These are phyloP conservation scores for Parathielavia hyrcaniae DNA, from an alignment of 495 filamentous ascomycete genomes.

Conservation along the genomic window DNA sequence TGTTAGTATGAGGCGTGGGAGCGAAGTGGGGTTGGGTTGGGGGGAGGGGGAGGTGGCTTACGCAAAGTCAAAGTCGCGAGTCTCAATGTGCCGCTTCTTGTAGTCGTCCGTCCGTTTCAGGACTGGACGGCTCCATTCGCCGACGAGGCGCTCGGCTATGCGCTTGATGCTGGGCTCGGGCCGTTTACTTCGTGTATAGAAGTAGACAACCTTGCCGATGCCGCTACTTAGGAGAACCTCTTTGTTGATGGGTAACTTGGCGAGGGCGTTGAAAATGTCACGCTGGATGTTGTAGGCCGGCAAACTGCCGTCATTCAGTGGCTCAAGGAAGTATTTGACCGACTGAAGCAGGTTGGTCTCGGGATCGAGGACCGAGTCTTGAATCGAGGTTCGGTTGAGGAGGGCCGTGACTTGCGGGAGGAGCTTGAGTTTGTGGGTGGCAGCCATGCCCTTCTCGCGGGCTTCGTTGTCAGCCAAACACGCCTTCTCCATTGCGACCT, in stretches of 20 bases:
- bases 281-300: slow-evolving; percentile 97
- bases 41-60: slow-evolving; percentile 29
- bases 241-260: slow-evolving; percentile 77
- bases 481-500: slow-evolving; percentile 84
- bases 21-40: slow-evolving; percentile 31
- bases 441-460: slow-evolving; percentile 68
- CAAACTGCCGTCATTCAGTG: slow-evolving; percentile 82
- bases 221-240: slow-evolving; percentile 83
- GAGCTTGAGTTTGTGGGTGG: slow-evolving; percentile 88
- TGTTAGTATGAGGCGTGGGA: background rate
- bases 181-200: slow-evolving; percentile 91
- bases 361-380: slow-evolving; percentile 76
- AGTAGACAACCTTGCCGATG: slow-evolving; percentile 90
- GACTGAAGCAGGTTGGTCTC: slow-evolving; percentile 92
- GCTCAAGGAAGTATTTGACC: slow-evolving; percentile 95
- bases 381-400: slow-evolving; percentile 80
- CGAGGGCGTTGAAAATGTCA: slow-evolving; percentile 77
- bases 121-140: slow-evolving; percentile 95
- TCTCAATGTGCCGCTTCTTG: slow-evolving; percentile 64
- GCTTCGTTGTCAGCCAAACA: slow-evolving; percentile 78
- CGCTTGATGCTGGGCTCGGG: slow-evolving; percentile 85
- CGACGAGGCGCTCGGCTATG: slow-evolving; percentile 78
- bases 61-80: slow-evolving; percentile 49
- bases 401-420: slow-evolving; percentile 85
- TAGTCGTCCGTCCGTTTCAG: slow-evolving; percentile 89